Conservation (phyloP, 2,329 filamentous ascomycete species). For the Salinomyces thailandicus region DNA sequence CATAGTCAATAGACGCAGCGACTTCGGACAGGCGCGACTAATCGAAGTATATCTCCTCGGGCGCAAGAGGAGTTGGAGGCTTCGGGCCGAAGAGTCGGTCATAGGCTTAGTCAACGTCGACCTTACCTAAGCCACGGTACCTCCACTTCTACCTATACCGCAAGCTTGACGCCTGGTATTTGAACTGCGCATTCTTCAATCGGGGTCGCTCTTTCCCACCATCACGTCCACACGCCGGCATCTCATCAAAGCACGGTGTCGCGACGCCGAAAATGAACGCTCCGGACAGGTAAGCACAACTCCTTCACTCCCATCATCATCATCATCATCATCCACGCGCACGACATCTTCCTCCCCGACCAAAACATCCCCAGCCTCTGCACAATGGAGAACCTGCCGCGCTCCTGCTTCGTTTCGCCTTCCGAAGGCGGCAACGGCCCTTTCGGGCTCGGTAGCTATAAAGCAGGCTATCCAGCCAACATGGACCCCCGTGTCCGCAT, state of each 20-base stretch:
- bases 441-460: slow-evolving; percentile 6
- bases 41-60: too few species aligned
- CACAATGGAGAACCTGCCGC: not conserved
- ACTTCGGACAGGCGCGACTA: not conserved
- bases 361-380: slow-evolving; percentile 1
- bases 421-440: slow-evolving; percentile 3
- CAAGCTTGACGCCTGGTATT: too few species aligned
- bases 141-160: too few species aligned
- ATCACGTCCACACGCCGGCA: not conserved
- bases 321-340: slow-evolving; percentile 3
- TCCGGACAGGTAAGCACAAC: slow-evolving; percentile 39
- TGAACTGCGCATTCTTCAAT: too few species aligned
- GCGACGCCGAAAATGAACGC: slow-evolving; percentile 39
- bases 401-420: slow-evolving; percentile 1
- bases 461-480: slow-evolving; percentile 7
- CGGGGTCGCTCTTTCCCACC: slow-evolving; percentile 9
- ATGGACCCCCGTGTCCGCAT: slow-evolving; percentile 12
- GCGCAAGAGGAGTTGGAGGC: too few species aligned
- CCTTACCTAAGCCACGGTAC: too few species aligned
- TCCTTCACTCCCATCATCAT: too few species aligned
- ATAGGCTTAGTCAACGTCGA: too few species aligned
- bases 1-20: not conserved
- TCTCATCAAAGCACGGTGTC: slow-evolving; percentile 4
- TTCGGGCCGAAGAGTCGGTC: too few species aligned
- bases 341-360: slow-evolving; percentile 5